Percentiles rank a stretch among this genome's conserved stretches.
These are phyloP conservation scores for Sporisorium reilianum DNA, from an alignment of 1,284 basidiomycete species.

Conservation along the genomic window DNA sequence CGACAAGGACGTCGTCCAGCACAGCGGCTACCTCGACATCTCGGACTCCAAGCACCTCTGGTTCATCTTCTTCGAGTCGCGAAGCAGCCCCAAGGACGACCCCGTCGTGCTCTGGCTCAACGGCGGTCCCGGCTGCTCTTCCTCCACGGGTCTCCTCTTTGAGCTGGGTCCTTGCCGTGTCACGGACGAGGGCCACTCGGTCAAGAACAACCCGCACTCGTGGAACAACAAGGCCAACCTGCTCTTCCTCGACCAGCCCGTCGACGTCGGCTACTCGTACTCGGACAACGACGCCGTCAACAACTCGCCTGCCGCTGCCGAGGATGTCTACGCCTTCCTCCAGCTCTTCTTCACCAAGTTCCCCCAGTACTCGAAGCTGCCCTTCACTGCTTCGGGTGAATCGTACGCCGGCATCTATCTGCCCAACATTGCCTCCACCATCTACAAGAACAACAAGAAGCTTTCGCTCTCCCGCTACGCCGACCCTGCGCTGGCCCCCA, in stretches of 20 bases:
- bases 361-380: conserved; percentile 62
- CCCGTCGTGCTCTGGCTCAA: conserved; percentile 91
- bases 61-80: conserved; percentile 89
- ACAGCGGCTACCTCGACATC: conserved; percentile 86
- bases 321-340: conserved; percentile 90
- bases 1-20: conserved; percentile 84
- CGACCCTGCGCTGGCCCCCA: conserved; percentile 41
- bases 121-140: conserved; percentile 77
- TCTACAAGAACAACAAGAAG: conserved; percentile 66
- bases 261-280: conserved; percentile 90
- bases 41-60: conserved; percentile 86
- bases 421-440: conserved; percentile 64
- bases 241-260: conserved; percentile 82
- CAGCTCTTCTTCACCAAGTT: conserved; percentile 80
- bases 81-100: conserved; percentile 78
- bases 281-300: conserved; percentile 78
- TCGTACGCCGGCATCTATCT: conserved; percentile 76
- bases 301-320: conserved; percentile 79
- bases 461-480: conserved; percentile 42
- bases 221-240: conserved; percentile 81
- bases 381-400: conserved; percentile 72
- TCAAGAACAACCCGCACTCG: conserved; percentile 79
- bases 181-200: conserved; percentile 77
- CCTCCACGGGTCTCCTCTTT: conserved; percentile 75
- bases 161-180: conserved; percentile 89